A percentile compares a stretch with the other conserved stretches of the same genome.
Conservation (phyloP, 805 yeast species). For the Spathaspora girioi region DNA sequence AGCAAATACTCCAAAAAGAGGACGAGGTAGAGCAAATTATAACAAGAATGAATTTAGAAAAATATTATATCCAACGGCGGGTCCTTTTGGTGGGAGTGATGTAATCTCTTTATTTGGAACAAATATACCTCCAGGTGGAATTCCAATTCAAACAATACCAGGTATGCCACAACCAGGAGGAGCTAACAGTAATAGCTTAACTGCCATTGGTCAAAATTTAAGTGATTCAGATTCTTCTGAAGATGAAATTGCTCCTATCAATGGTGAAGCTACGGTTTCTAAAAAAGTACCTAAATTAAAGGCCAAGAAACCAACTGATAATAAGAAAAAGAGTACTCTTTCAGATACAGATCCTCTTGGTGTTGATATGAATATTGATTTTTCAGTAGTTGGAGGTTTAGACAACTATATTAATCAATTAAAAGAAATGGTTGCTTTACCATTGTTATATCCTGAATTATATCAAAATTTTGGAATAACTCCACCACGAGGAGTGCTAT, state of each 20-base stretch:
- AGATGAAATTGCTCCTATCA: conserved; percentile 50
- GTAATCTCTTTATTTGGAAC: conserved; percentile 79
- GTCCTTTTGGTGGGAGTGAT: conserved; percentile 97
- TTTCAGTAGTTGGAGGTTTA: conserved; percentile 85
- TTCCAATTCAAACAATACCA: conserved; percentile 23
- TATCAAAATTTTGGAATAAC: conserved; percentile 86
- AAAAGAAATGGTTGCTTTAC: conserved; percentile 95
- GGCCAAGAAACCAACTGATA: conserved; percentile 33
- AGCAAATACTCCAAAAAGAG: conserved; percentile 16
- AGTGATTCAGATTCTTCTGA: conserved; percentile 62
- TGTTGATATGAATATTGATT: conserved; percentile 80
- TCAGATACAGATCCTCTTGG: conserved; percentile 95
- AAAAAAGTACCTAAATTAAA: conserved; percentile 22
- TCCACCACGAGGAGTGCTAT: conserved; percentile 95
- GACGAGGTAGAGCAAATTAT: conserved; percentile 37
- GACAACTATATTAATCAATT: conserved; percentile 86
- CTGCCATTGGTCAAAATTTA: conserved; percentile 32
- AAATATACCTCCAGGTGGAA: conserved; percentile 51
- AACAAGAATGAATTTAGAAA: conserved; percentile 50
- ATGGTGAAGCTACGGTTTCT: conserved; percentile 36
- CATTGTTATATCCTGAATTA: conserved; percentile 88
- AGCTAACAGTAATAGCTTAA: conserved; percentile 13
- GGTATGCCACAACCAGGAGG: conserved; percentile 18
- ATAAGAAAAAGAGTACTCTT: conserved; percentile 50
- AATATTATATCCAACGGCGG: conserved; percentile 86